These are phyloP conservation scores for Stromatinia cepivora DNA, from an alignment of 2,329 filamentous ascomycete genomes.

Conservation along the genomic window DNA sequence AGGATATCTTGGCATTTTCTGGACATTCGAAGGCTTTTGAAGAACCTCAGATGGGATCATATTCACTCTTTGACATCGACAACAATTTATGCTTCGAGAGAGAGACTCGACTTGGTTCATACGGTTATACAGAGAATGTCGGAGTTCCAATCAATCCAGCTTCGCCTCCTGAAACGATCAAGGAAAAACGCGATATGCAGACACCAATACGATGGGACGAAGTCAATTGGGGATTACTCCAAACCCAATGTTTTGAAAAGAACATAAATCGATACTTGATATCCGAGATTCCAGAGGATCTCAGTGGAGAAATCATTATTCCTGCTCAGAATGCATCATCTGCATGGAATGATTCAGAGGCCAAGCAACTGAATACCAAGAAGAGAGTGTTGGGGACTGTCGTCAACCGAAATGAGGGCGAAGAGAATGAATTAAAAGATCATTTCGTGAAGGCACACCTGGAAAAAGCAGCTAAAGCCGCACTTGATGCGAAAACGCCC, in stretches of 20 bases:
- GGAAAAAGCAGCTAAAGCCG: neutral
- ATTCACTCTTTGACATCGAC: conserved; percentile 60
- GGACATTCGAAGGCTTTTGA: conserved; percentile 61
- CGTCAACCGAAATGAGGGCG: neutral
- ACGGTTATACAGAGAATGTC: conserved; percentile 52
- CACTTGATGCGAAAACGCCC: neutral
- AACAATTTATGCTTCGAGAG: conserved; percentile 66
- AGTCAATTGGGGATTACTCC: conserved; percentile 70
- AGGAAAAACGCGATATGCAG: neutral
- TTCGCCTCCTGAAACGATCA: neutral
- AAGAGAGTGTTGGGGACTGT: neutral
- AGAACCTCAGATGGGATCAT: conserved; percentile 61
- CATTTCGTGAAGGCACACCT: conserved; percentile 3
- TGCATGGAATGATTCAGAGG: neutral
- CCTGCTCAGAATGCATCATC: neutral
- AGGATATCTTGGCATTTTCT: conserved; percentile 66
- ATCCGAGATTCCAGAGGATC: neutral
- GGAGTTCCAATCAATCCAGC: conserved; percentile 18
- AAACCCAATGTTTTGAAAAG: conserved; percentile 62
- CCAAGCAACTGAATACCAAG: neutral
- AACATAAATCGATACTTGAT: conserved; percentile 59
- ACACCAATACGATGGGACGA: conserved; percentile 55
- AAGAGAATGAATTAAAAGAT: neutral
- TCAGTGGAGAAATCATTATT: neutral
- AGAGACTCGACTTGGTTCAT: conserved; percentile 67